Evolutionary conservation across 2,329 filamentous ascomycete species (phyloP).

Genomic region (Pezicula carpinea): DNA sequence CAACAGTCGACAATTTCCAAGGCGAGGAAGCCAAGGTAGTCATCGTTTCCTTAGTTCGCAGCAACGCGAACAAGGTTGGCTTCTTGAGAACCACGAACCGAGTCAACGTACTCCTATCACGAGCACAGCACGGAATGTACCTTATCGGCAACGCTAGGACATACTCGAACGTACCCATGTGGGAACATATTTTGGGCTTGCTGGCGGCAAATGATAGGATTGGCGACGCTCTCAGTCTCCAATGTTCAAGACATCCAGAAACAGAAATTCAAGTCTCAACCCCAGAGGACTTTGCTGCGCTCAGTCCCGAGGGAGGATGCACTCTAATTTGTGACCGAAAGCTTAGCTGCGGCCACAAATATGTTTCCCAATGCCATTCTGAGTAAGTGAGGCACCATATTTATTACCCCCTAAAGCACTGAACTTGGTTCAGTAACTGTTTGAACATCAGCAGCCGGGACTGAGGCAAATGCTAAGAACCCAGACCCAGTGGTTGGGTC

Average conservation of each 20-base stretch:
- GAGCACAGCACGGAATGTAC: constrained; percentile 67
- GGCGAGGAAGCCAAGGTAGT: constrained; percentile 64
- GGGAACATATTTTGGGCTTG: constrained; percentile 52
- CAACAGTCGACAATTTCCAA: constrained; percentile 73
- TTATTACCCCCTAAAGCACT: no score
- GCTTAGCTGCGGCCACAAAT: constrained; percentile 43
- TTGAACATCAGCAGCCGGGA: no score
- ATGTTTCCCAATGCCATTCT: constrained; percentile 42
- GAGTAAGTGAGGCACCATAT: constrained; percentile 40
- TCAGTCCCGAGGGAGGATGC: constrained; percentile 55
- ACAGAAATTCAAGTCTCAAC: constrained; percentile 24
- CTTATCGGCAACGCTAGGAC: constrained; percentile 65
- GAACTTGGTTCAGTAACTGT: constrained; percentile 31
- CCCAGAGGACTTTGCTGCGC: constrained; percentile 26
- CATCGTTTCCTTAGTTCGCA: constrained; percentile 65
- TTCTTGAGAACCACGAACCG: constrained; percentile 64
- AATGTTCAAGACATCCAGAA: constrained; percentile 56
- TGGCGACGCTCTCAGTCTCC: constrained; percentile 46
- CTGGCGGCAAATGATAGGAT: constrained; percentile 42
- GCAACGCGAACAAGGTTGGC: constrained; percentile 57
- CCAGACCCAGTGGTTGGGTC: no score
- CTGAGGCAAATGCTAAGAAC: no score
- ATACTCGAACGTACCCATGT: constrained; percentile 55
- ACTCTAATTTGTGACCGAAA: constrained; percentile 23
- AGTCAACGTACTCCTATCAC: constrained; percentile 64